Evolutionary conservation across 2,329 filamentous ascomycete genomes (phyloP).

Genomic region (Trichoderma semiorbis): DNA sequence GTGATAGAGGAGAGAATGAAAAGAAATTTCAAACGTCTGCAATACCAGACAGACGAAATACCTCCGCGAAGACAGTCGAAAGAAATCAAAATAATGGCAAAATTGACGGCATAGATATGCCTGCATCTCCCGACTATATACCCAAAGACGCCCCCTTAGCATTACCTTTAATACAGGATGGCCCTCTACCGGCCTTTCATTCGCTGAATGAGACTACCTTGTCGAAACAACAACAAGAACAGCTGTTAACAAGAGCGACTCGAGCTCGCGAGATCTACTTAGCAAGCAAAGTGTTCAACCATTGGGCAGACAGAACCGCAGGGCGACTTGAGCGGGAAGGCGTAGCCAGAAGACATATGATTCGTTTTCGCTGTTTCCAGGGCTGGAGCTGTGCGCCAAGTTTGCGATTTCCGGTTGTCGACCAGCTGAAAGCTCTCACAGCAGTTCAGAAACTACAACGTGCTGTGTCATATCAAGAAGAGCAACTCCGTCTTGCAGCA

Average conservation of each 20-base stretch:
- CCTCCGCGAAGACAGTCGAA: not conserved
- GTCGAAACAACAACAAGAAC: slow-evolving; percentile 11
- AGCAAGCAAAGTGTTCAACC: slow-evolving; percentile 37
- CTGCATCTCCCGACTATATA: not conserved
- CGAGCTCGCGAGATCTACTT: slow-evolving; percentile 65
- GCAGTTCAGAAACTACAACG: slow-evolving; percentile 35
- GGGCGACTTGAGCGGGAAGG: slow-evolving; percentile 65
- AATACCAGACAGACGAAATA: not conserved
- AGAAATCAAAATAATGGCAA: not conserved
- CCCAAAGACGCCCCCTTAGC: not conserved
- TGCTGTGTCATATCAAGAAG: slow-evolving; percentile 27
- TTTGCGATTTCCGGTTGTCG: slow-evolving; percentile 28
- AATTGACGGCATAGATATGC: not conserved
- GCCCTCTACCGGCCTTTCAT: not conserved
- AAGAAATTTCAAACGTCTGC: not conserved
- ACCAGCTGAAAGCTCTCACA: slow-evolving; percentile 30
- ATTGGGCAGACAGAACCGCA: slow-evolving; percentile 63
- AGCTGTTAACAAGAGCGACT: slow-evolving; percentile 49
- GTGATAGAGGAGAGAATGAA: not conserved
- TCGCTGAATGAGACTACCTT: not conserved
- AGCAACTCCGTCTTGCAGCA: slow-evolving; percentile 28
- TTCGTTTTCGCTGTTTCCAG: slow-evolving; percentile 51
- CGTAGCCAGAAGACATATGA: slow-evolving; percentile 65
- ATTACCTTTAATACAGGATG: not conserved
- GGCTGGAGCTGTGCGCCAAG: slow-evolving; percentile 35